Percentiles rank a stretch among this genome's conserved stretches.
Conservation (phyloP, 2,329 filamentous ascomycete species). For the Colletotrichum coccodes region DNA sequence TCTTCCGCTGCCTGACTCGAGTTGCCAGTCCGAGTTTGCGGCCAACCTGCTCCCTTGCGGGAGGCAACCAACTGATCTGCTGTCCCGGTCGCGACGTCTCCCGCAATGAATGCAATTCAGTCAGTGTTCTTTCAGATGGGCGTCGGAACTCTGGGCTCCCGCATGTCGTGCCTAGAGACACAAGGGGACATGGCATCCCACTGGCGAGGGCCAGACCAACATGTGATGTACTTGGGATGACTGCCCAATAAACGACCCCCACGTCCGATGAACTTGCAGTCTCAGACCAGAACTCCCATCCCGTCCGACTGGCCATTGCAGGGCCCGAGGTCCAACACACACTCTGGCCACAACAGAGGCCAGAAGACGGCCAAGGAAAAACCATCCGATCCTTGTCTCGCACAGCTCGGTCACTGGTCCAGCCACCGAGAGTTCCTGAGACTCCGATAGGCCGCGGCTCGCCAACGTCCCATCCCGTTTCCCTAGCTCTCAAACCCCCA, state of each 20-base stretch:
- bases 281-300: neutral
- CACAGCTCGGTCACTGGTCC: neutral
- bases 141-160: too few species aligned
- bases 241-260: neutral
- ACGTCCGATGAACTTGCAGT: neutral
- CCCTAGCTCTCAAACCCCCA: neutral
- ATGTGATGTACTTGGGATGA: neutral
- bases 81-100: neutral
- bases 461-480: neutral
- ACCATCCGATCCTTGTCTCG: constrained; percentile 15
- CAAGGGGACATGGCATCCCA: neutral
- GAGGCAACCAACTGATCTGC: neutral
- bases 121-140: too few species aligned
- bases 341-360: neutral
- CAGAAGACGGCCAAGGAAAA: neutral
- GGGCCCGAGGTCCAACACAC: neutral
- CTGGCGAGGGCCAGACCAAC: neutral
- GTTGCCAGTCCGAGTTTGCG: neutral
- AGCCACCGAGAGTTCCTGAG: constrained; percentile 11
- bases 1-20: neutral
- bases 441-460: constrained; percentile 18
- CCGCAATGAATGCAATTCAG: neutral
- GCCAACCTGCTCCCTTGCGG: neutral
- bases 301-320: neutral
- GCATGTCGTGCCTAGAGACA: neutral